phyloP scores from a whole-genome alignment of 108 stramenopile genomes.

The Mediolabrus comicus region DNA sequence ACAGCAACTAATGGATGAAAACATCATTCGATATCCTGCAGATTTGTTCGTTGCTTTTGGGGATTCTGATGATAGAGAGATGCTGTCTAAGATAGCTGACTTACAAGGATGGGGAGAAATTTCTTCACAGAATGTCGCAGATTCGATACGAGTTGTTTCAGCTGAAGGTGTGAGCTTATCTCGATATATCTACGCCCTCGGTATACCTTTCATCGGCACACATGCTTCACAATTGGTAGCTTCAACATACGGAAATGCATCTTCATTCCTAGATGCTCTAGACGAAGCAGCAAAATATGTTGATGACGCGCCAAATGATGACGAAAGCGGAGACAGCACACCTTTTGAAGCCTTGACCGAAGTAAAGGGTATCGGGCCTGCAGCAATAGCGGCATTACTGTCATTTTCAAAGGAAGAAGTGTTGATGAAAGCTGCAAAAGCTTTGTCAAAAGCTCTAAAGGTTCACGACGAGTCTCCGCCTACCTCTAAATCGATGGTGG shows the following conservation, averaged over 20 bases:
- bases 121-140: slow-evolving; percentile 62
- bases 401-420: slow-evolving; percentile 55
- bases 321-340: background rate
- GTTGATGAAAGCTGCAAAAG: slow-evolving; percentile 59
- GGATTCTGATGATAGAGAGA: slow-evolving; percentile 12
- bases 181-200: slow-evolving; percentile 75
- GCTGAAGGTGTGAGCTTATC: slow-evolving; percentile 57
- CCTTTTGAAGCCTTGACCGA: slow-evolving; percentile 24
- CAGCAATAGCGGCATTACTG: slow-evolving; percentile 52
- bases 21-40: slow-evolving; percentile 59
- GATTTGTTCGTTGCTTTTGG: slow-evolving; percentile 61
- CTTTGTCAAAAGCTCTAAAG: slow-evolving; percentile 42
- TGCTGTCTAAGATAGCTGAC: slow-evolving; percentile 43
- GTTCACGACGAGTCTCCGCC: slow-evolving; percentile 28
- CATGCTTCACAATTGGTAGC: slow-evolving; percentile 73
- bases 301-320: background rate
- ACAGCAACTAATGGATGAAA: slow-evolving; percentile 56
- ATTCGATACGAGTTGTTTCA: slow-evolving; percentile 38
- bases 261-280: slow-evolving; percentile 59
- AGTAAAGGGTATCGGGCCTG: slow-evolving; percentile 76
- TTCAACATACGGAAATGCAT: slow-evolving; percentile 49
- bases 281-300: slow-evolving; percentile 38
- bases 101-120: slow-evolving; percentile 81
- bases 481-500: background rate
- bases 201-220: slow-evolving; percentile 71